phyloP scores from a whole-genome alignment of 2,329 filamentous ascomycete species.

The Fonsecaea monophora region DNA sequence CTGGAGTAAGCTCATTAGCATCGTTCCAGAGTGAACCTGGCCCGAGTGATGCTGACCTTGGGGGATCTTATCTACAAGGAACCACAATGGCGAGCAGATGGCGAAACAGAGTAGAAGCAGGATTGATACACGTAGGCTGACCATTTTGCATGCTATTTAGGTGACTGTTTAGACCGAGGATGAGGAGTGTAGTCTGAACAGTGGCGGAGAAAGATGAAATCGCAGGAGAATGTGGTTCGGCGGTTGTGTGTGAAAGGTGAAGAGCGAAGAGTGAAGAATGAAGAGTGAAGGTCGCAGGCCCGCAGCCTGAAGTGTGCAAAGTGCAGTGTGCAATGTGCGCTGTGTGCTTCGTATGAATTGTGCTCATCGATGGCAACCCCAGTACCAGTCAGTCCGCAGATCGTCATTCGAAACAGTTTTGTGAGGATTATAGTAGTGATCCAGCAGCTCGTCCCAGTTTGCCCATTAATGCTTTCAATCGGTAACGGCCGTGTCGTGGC shows the following conservation, averaged over 20 bases:
- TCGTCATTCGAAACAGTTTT: background rate
- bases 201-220: background rate
- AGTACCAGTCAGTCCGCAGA: background rate
- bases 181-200: background rate
- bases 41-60: slow-evolving; percentile 20
- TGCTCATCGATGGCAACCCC: background rate
- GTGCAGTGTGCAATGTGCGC: background rate
- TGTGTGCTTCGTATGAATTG: background rate
- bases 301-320: background rate
- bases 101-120: slow-evolving; percentile 12
- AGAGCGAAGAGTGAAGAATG: background rate
- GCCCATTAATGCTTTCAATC: slow-evolving; percentile 13
- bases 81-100: slow-evolving; percentile 5
- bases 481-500: background rate
- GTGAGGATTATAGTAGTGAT: background rate
- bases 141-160: slow-evolving; percentile 9
- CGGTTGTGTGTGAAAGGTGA: background rate
- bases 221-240: background rate
- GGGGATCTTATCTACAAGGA: slow-evolving; percentile 7
- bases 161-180: background rate
- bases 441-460: background rate
- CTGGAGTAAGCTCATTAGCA: slow-evolving; percentile 15
- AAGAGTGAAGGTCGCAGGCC: background rate
- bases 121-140: slow-evolving; percentile 9
- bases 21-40: background rate